Evolutionary conservation across 306 rosid species (phyloP), one percentile per base, ranked within the genome.

Genomic region (Senna siamea): DNA sequence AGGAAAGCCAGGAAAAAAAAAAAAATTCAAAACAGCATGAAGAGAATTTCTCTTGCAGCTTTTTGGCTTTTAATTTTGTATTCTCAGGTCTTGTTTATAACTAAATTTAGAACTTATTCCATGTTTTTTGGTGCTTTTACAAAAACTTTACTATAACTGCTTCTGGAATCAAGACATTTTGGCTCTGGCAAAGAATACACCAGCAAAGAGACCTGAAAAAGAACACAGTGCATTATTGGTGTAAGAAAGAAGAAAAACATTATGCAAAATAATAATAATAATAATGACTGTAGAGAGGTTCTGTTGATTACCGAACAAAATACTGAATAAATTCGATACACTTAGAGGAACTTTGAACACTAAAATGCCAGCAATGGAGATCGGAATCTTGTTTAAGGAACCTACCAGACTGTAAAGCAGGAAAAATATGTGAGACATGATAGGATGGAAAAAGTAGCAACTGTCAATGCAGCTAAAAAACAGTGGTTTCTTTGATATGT

Each of bases 321-420:
- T 90, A 35, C 97, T 93, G 89, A 86, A 87, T 61, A 83, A 75
- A 78, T 86, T 93, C 34, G 89, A 76, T 44, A 84, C 32, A 80
- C 97, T 89, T 34, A 86, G 58, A 40, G 93, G 96, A 71, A 87
- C 97, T 61, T 81, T 87, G 89, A 93, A 93, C 68, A 86, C 67
- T 64, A 91, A 70, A 47, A 90, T 75, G 76, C 98, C 98, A 26
- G 88, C 97, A 59, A 89, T 34, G 32, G 98, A 93, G 62, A 93
- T 70, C 5, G 96, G 98, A 86, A 91, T 91, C 87, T 93, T 90
- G 93, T 93, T 93, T 38, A 93, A 81, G 76, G 98, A 93, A 75
- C 98, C 98, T 58, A 87, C 98, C 43, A 93, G 81, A 81, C 98
- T 93, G 85, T 63, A 37, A 70, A 75, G 55, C 54, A 75, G 53